These are phyloP conservation scores for Botryotinia globosa DNA, from an alignment of 2,329 filamentous ascomycete genomes.

Conservation along the genomic window DNA sequence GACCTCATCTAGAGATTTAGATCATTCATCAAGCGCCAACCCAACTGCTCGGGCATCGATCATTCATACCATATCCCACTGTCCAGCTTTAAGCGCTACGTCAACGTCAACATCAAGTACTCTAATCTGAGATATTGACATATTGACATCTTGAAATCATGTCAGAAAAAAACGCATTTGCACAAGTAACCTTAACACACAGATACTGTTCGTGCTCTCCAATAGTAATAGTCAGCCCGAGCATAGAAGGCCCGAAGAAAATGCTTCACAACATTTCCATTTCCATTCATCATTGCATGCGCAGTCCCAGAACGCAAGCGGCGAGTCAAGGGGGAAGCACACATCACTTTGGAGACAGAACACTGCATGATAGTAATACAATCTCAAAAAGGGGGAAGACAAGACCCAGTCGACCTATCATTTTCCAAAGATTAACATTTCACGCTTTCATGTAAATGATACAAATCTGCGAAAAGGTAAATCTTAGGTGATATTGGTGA, in stretches of 20 bases:
- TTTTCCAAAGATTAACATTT: neutral
- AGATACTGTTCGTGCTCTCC: neutral
- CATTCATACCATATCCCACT: neutral
- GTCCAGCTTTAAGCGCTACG: constrained; percentile 2
- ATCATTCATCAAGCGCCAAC: neutral
- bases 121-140: neutral
- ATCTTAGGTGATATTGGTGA: constrained; percentile 10
- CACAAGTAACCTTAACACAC: neutral
- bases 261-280: constrained; percentile 7
- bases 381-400: neutral
- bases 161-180: neutral
- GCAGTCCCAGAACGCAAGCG: neutral
- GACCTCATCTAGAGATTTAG: neutral
- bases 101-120: neutral
- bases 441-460: neutral
- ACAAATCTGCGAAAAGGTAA: neutral
- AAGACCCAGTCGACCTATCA: neutral
- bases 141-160: neutral
- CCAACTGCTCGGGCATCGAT: constrained; percentile 8
- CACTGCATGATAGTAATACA: neutral
- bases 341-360: neutral
- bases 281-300: neutral
- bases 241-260: constrained; percentile 7
- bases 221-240: neutral
- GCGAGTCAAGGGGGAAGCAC: neutral